Evolutionary conservation across 192 early-diverging fungal species (phyloP).

Genomic region (Coemansia sp.): DNA sequence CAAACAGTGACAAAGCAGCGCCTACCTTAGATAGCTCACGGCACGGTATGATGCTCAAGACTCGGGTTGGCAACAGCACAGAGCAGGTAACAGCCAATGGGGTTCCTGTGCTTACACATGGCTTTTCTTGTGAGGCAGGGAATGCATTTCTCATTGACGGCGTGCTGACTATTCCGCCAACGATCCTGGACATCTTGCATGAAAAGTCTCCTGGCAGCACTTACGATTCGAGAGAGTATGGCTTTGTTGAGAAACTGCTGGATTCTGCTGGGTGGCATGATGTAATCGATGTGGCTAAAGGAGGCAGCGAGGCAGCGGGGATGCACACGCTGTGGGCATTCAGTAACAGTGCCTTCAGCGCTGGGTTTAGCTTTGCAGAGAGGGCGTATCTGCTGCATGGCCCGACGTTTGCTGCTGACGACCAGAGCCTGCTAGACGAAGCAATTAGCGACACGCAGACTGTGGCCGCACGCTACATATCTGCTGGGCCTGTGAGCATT

Average conservation of each 20-base stretch:
- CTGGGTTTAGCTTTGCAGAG: conserved; percentile 34
- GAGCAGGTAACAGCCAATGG: conserved; percentile 30
- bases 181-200: conserved; percentile 36
- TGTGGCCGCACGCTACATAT: conserved; percentile 30
- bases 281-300: conserved; percentile 11
- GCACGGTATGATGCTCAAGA: conserved; percentile 47
- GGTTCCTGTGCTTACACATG: conserved; percentile 30
- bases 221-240: conserved; percentile 17
- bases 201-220: not conserved
- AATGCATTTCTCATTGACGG: conserved; percentile 40
- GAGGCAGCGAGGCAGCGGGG: not conserved
- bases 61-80: conserved; percentile 11
- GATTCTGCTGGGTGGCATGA: conserved; percentile 38
- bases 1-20: not conserved
- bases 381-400: conserved; percentile 46
- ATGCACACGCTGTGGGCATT: conserved; percentile 55
- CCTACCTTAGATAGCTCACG: not conserved
- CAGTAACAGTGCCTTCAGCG: conserved; percentile 35
- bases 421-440: conserved; percentile 18
- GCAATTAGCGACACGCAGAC: conserved; percentile 31
- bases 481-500: conserved; percentile 31
- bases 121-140: conserved; percentile 42
- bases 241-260: conserved; percentile 34
- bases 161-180: conserved; percentile 41
- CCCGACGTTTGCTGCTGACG: conserved; percentile 35